Conservation (phyloP, 2,329 filamentous ascomycete genomes). For the Ramichloridium luteum region DNA sequence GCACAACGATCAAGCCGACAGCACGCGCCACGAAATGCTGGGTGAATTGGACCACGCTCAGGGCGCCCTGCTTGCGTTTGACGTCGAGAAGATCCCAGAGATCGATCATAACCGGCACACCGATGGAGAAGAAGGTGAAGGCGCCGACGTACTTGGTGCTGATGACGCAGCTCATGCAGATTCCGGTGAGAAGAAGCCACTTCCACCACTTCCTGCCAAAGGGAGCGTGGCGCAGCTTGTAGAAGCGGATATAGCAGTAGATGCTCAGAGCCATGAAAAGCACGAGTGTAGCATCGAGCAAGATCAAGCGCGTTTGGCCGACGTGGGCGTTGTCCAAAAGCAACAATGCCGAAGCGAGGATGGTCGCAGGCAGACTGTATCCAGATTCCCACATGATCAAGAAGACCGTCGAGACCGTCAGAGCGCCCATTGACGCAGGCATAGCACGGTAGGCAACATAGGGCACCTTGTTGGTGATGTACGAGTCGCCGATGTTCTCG, state of each 20-base stretch:
- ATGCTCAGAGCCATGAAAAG: constrained; percentile 94
- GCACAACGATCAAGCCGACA: constrained; percentile 76
- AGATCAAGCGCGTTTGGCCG: constrained; percentile 86
- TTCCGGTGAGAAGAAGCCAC: constrained; percentile 90
- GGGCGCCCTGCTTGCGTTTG: constrained; percentile 68
- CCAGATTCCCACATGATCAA: constrained; percentile 99
- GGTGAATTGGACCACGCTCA: constrained; percentile 65
- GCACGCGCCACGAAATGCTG: constrained; percentile 84
- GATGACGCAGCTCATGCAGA: constrained; percentile 91
- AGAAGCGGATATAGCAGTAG: constrained; percentile 91
- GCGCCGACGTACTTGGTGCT: constrained; percentile 96
- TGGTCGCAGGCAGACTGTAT: constrained; percentile 85
- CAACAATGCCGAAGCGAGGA: constrained; percentile 73
- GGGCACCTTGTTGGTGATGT: constrained; percentile 91
- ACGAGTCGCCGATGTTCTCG: constrained; percentile 98
- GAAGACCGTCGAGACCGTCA: constrained; percentile 90
- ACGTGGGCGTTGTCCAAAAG: constrained; percentile 97
- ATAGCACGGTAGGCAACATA: constrained; percentile 93
- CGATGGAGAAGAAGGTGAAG: constrained; percentile 95
- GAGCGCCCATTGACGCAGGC: constrained; percentile 78
- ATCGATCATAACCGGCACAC: constrained; percentile 84
- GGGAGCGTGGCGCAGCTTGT: constrained; percentile 80
- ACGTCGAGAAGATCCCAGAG: constrained; percentile 90
- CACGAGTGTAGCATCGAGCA: constrained; percentile 86
- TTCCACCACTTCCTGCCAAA: constrained; percentile 99